Percentiles rank a stretch among this genome's conserved stretches.
phyloP scores from a whole-genome alignment of 2,329 filamentous ascomycete species.

The Leptographium galeiforme region DNA sequence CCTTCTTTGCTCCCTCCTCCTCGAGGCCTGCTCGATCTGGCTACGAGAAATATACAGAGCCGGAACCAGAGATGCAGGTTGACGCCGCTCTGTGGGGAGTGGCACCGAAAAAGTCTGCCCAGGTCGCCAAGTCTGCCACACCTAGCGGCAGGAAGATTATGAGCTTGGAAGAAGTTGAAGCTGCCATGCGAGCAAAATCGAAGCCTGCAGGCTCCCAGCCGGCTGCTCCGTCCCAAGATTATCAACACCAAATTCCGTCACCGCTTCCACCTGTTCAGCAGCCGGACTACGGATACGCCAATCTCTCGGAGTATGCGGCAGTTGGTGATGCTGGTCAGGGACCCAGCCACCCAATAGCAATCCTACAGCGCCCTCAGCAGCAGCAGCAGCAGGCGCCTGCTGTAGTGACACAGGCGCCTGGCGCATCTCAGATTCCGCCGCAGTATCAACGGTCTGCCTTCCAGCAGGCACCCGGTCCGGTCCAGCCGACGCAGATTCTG shows the following conservation, averaged over 20 bases:
- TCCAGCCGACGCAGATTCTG: constrained; percentile 59
- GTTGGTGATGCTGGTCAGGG: constrained; percentile 1
- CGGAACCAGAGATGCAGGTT: constrained; percentile 79
- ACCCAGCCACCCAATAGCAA: constrained; percentile 33
- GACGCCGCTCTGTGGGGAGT: constrained; percentile 89
- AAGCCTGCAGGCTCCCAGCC: constrained; percentile 26
- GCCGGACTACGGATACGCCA: constrained; percentile 6
- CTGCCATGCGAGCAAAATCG: constrained; percentile 66
- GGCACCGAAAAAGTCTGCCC: constrained; percentile 40
- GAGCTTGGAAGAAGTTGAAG: constrained; percentile 94
- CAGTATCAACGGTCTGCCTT: constrained; percentile 15
- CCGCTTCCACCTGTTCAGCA: constrained; percentile 13
- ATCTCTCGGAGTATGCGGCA: neutral
- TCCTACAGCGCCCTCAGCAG: constrained; percentile 39
- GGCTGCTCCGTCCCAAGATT: constrained; percentile 19
- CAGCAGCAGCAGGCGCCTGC: constrained; percentile 28
- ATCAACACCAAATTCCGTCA: constrained; percentile 14
- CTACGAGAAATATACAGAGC: constrained; percentile 85
- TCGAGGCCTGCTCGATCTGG: constrained; percentile 58
- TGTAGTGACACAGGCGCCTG: constrained; percentile 18
- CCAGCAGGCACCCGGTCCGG: constrained; percentile 20
- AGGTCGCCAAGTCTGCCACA: constrained; percentile 18
- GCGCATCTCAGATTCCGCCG: constrained; percentile 11
- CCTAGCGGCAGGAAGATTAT: constrained; percentile 59
- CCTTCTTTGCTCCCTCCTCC: constrained; percentile 6